phyloP scores from a whole-genome alignment of 441 rosid species.

The Jatropha multifida region DNA sequence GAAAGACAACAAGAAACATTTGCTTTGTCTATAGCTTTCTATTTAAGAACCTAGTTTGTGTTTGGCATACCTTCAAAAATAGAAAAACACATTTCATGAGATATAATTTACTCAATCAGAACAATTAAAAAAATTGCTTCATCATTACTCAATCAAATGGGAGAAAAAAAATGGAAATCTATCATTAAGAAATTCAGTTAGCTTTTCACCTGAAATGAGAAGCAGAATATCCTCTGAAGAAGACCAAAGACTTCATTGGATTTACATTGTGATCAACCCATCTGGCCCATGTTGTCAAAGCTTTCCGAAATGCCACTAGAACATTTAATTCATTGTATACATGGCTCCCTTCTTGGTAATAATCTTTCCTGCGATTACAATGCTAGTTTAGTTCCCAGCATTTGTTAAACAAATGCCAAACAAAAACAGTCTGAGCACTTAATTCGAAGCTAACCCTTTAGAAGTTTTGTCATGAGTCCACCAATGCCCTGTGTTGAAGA shows the following conservation, averaged over 20 bases:
- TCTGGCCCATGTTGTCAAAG: slow-evolving; percentile 84
- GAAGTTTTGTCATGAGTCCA: slow-evolving; percentile 99
- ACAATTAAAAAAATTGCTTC: not conserved
- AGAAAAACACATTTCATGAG: too few relatives aligned
- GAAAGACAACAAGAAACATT: not conserved
- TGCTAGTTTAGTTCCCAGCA: slow-evolving; percentile 7
- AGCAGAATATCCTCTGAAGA: slow-evolving; percentile 87
- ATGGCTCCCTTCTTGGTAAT: slow-evolving; percentile 90
- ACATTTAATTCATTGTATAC: slow-evolving; percentile 70
- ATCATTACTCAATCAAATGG: not conserved
- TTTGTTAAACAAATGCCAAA: too few relatives aligned
- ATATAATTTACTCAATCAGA: not conserved
- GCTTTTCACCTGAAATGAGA: slow-evolving; percentile 77
- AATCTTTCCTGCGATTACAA: slow-evolving; percentile 65
- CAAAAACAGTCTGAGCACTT: too few relatives aligned
- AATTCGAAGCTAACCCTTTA: slow-evolving; percentile 53
- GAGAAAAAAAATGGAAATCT: not conserved
- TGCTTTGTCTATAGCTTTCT: too few relatives aligned
- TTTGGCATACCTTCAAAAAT: too few relatives aligned
- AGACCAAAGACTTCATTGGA: slow-evolving; percentile 58
- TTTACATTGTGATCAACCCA: slow-evolving; percentile 84
- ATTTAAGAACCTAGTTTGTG: too few relatives aligned
- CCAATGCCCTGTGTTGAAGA: slow-evolving; percentile 98
- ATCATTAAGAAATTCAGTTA: not conserved
- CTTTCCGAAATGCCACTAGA: slow-evolving; percentile 83